phyloP scores from a whole-genome alignment of 371 early-diverging fungal species.

The Zychaea mexicana region DNA sequence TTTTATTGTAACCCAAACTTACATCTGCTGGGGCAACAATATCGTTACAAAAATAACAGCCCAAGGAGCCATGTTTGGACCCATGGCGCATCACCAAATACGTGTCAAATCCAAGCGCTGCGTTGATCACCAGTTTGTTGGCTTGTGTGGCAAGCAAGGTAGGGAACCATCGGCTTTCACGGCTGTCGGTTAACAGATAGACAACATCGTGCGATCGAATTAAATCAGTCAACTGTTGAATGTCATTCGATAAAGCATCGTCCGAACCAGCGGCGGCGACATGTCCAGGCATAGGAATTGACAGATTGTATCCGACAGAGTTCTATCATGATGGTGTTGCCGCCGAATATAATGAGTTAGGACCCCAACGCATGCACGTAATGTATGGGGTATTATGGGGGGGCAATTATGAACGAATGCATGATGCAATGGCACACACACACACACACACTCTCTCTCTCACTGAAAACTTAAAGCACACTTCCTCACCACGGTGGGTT shows the following conservation, averaged over 20 bases:
- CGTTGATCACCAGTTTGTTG: conserved; percentile 83
- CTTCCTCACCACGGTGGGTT: conserved; percentile 74
- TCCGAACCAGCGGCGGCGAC: conserved; percentile 44
- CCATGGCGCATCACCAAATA: conserved; percentile 98
- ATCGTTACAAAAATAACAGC: conserved; percentile 97
- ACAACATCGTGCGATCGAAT: conserved; percentile 81
- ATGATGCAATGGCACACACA: background rate
- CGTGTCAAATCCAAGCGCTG: conserved; percentile 95
- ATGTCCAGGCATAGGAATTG: conserved; percentile 97
- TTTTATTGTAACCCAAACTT: conserved; percentile 22
- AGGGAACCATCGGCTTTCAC: conserved; percentile 96
- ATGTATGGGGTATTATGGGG: too few species aligned
- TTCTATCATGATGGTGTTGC: too few species aligned
- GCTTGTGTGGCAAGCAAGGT: conserved; percentile 75
- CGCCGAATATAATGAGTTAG: too few species aligned
- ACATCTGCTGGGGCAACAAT: conserved; percentile 93
- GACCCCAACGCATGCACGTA: too few species aligned
- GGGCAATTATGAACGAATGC: too few species aligned
- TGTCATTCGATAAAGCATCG: conserved; percentile 49
- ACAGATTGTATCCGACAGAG: conserved; percentile 66
- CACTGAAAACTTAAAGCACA: too few species aligned
- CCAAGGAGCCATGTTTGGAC: conserved; percentile 41
- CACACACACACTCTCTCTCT: too few species aligned
- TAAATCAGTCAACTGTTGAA: conserved; percentile 58
- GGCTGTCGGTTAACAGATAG: conserved; percentile 91